These are phyloP conservation scores for Suillus discolor DNA, from an alignment of 768 basidiomycete species.

Conservation along the genomic window DNA sequence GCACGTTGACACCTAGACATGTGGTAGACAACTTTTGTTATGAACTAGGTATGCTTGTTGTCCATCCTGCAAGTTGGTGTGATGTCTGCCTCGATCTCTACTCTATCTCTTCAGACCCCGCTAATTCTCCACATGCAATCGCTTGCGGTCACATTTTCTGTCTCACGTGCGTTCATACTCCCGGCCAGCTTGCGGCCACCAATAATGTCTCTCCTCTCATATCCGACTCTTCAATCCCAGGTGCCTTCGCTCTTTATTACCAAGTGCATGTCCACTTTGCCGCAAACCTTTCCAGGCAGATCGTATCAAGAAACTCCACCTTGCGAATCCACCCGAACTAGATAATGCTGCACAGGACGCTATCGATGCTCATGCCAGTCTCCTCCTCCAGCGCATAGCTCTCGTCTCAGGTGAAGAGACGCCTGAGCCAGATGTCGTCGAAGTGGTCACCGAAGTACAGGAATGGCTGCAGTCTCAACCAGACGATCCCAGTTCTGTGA, in stretches of 20 bases:
- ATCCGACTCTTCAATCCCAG: constrained; percentile 33
- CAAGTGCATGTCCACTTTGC: constrained; percentile 66
- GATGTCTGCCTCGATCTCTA: constrained; percentile 76
- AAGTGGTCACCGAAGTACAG: constrained; percentile 49
- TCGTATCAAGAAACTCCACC: constrained; percentile 67
- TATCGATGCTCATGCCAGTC: constrained; percentile 43
- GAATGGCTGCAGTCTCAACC: constrained; percentile 49
- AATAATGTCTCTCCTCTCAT: constrained; percentile 11
- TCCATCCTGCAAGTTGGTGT: constrained; percentile 72
- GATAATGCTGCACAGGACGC: constrained; percentile 38
- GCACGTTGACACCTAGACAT: constrained; percentile 1
- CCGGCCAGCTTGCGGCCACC: constrained; percentile 11
- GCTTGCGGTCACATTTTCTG: constrained; percentile 82
- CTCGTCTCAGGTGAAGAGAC: constrained; percentile 36
- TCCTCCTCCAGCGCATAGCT: constrained; percentile 37
- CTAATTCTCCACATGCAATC: constrained; percentile 66
- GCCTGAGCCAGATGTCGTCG: constrained; percentile 36
- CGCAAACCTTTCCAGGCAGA: constrained; percentile 60
- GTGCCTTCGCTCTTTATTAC: constrained; percentile 54
- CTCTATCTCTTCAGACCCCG: constrained; percentile 46
- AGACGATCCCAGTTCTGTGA: constrained; percentile 40
- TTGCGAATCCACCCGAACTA: constrained; percentile 47
- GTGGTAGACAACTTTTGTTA: constrained; percentile 14
- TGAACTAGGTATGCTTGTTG: constrained; percentile 52
- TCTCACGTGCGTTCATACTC: constrained; percentile 48